Evolutionary conservation across 129 eudicot species (phyloP), one percentile per base, ranked within the genome.

Genomic region (carrot (Daucus carota)): DNA sequence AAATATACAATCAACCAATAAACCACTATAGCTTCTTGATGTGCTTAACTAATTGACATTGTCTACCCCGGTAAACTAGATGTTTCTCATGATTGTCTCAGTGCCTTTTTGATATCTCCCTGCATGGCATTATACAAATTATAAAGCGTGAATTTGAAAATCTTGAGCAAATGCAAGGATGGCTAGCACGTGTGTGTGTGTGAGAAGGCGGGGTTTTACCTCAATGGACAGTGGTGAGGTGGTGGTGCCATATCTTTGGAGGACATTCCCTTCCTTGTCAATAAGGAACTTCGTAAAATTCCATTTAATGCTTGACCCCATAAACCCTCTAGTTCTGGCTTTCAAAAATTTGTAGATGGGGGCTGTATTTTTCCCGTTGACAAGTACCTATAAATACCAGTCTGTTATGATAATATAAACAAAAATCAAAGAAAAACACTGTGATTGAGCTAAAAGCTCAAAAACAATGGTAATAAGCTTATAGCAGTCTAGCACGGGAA

Each of bases 201-300:
- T 62, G 68, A 9, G 38, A 8, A 20, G 60, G 10, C 5, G 11
- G 17, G 60, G 77, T 10, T 33, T 47, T 81, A 93, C 98, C 93
- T 89, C 90, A 45, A 93, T 87, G 52, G 91, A 80, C 71, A 87
- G 80, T 8, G 97, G 98, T 11, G 91, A 45, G 70, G 97, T 91
- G 29, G 88, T 41, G 22, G 98, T 74, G 45, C 80, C 92, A 78
- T 93, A 93, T 44, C 98, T 90, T 28, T 81, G 72, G 41, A 93
- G 70, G 28, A 90, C 96, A 8, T 24, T 81, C 15, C 98, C 98
- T 57, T 90, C 90, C 84, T 91, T 93, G 77, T 90, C 96, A 74
- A 93, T 88, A 26, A 93, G 89, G 77, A 93, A 93, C 88, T 93
- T 93, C 43, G 92, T 86, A 87, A 94, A 94, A 85, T 94, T 94